Percentiles rank a stretch among this genome's conserved stretches.
These are phyloP conservation scores for Tritrichomonas foetus DNA, from an alignment of 208 protist species.

Conservation along the genomic window DNA sequence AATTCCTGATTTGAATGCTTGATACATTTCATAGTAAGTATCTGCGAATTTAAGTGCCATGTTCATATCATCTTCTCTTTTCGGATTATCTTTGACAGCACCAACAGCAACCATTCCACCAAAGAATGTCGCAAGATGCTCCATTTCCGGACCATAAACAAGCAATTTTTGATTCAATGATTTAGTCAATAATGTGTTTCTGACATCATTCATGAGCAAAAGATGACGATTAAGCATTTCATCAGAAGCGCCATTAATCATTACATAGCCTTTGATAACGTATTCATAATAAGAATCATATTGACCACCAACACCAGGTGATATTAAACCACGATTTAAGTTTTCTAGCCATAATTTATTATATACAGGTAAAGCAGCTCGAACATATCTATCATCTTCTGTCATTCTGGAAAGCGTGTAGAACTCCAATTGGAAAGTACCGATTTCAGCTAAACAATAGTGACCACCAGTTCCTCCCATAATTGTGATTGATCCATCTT, in stretches of 20 bases:
- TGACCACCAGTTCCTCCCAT: background rate
- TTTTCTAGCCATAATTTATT: background rate
- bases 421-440: background rate
- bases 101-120: background rate
- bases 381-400: background rate
- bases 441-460: background rate
- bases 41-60: background rate
- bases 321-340: background rate
- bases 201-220: background rate
- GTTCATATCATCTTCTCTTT: background rate
- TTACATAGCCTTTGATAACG: background rate
- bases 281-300: constrained; percentile 34
- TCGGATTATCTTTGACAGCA: background rate
- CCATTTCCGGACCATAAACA: background rate
- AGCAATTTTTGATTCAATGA: background rate
- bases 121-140: background rate
- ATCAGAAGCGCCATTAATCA: background rate
- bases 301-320: background rate
- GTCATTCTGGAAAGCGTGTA: background rate
- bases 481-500: no score
- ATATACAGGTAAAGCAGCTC: background rate
- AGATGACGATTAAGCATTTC: background rate
- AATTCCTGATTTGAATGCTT: background rate
- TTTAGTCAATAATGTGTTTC: background rate
- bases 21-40: background rate